Evolutionary conservation across 176 grass and related monocot genomes (phyloP), one percentile per base, ranked within the genome.

Genomic region (Dendrocalamus sinicus): DNA sequence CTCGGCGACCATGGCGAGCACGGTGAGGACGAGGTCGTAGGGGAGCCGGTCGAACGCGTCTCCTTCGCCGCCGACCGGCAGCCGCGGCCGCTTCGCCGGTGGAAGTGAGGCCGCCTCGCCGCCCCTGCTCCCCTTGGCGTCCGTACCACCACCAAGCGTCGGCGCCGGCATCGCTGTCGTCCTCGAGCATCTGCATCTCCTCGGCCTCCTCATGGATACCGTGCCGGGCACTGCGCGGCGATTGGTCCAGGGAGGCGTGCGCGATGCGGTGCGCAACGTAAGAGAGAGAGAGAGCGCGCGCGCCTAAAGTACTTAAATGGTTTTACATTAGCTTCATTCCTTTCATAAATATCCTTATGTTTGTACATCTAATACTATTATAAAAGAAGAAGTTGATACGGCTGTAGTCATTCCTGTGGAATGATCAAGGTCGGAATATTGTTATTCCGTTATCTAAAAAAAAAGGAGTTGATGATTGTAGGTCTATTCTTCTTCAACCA

Each of bases 41-140:
- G 89, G 91, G 20, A 96, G 91, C 5, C 80, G 51, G 32, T 93
- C 94, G 65, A 96, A 91, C 44, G 84, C 57, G 78, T 93, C 91
- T 15, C 7, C 32, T 23, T 48, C 67, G 17, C 15, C 72, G 7
- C 9, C 62, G 7, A 4, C 3, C 4, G 24, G 20, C 23, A 26
- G 32, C 48, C 28, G 28, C 46, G 43, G 35, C 7, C 23, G 7
- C 65, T 67, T 78, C 52, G 54, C 59, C 22, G 1, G 63, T 0
- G 22, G 5, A 69, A 63, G 50, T 54, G 23, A 19, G 46, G 61
- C 73, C 72, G 40, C 52, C 66, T 59, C 73, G 22, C 26, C 67
- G 79, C 70, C 76, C 64, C 17, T 14, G 37, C 40, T 6, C 35
- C 79, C n/a, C 4, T 24, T n/a, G 61, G 10, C 10, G 69, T 28